A percentile compares a stretch with the other conserved stretches of the same genome.
Evolutionary conservation across 2,329 filamentous ascomycete genomes (phyloP).

Genomic region (Samsoniella hepiali): DNA sequence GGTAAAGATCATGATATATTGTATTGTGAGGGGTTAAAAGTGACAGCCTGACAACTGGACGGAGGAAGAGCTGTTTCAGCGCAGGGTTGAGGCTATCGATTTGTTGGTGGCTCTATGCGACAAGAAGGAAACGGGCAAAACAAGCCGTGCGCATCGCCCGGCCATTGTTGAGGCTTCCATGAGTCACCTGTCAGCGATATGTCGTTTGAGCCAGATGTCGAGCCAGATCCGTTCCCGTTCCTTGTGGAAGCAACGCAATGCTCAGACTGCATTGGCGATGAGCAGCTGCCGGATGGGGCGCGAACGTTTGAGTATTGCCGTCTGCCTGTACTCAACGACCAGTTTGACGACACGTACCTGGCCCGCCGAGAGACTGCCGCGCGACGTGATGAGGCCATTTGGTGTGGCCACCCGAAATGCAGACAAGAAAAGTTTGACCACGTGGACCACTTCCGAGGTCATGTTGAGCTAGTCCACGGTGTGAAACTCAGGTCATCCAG

Average conservation of each 20-base stretch:
- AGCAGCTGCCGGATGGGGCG: constrained; percentile 19
- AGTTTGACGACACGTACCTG: neutral
- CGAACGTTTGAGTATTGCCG: neutral
- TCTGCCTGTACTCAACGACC: neutral
- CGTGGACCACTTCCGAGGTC: neutral
- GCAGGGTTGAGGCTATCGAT: constrained; percentile 22
- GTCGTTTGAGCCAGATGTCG: neutral
- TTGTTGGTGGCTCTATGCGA: constrained; percentile 24
- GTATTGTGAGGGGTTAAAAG: no score
- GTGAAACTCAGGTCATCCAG: neutral
- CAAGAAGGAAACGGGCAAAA: constrained; percentile 25
- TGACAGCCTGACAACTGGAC: constrained; percentile 19
- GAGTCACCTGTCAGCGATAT: neutral
- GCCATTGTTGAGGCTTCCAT: neutral
- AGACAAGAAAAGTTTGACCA: neutral
- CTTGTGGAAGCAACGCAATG: constrained; percentile 23
- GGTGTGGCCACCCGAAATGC: neutral
- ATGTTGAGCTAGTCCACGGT: neutral
- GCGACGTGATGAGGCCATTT: neutral
- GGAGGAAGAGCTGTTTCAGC: constrained; percentile 19
- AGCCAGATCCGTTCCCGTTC: constrained; percentile 21
- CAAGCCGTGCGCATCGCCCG: neutral
- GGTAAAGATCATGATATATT: no score
- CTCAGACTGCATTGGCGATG: constrained; percentile 23
- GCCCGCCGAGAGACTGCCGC: neutral